Percentiles rank a stretch among this genome's conserved stretches.
Conservation (phyloP, 2,329 filamentous ascomycete genomes). For the Aspergillus ibericus region DNA sequence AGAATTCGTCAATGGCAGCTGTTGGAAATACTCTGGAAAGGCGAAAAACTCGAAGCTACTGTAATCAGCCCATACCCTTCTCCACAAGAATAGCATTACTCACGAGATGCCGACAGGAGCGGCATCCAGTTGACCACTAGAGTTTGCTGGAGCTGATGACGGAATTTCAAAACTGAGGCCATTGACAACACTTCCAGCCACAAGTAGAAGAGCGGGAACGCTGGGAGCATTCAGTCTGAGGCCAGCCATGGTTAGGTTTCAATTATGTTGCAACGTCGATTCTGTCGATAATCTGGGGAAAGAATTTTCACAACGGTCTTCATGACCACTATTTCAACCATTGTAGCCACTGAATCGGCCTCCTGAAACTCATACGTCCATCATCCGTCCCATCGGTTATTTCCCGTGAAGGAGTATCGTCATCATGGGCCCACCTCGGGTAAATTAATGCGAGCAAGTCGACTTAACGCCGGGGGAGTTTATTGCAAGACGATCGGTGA, state of each 20-base stretch:
- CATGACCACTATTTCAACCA: neutral
- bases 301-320: neutral
- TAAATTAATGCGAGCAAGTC: neutral
- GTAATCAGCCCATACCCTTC: neutral
- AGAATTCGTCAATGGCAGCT: conserved; percentile 52
- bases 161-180: conserved; percentile 40
- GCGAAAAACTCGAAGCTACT: conserved; percentile 56
- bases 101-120: conserved; percentile 51
- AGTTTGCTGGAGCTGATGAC: conserved; percentile 31
- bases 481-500: neutral
- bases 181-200: neutral
- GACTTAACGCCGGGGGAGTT: neutral
- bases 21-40: conserved; percentile 56
- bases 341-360: neutral
- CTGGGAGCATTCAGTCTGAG: neutral
- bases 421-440: neutral
- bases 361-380: neutral
- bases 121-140: conserved; percentile 35
- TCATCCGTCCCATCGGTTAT: neutral
- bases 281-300: neutral
- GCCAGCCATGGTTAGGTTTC: neutral
- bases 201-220: neutral
- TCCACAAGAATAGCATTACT: conserved; percentile 17
- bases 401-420: neutral
- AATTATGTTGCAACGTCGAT: neutral